Percentiles rank a stretch among this genome's conserved stretches.
These are phyloP conservation scores for Jatropha podagrica DNA, from an alignment of 441 rosid genomes.

Conservation along the genomic window DNA sequence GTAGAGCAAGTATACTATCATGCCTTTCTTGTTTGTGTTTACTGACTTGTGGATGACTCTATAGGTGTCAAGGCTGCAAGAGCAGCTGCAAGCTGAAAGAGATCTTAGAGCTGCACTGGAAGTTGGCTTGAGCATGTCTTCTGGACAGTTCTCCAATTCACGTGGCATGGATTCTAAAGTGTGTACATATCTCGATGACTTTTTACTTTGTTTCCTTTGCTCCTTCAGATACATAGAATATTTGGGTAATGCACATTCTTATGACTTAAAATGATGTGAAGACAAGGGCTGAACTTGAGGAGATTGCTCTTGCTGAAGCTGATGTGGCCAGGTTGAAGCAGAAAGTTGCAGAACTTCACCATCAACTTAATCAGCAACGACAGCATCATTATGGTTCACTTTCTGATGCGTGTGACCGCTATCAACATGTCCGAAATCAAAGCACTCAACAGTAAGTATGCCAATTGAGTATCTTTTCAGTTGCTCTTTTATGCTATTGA, in stretches of 20 bases:
- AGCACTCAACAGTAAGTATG: constrained; percentile 78
- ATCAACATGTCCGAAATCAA: constrained; percentile 75
- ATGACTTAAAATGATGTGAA: constrained; percentile 45
- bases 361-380: constrained; percentile 94
- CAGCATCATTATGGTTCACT: constrained; percentile 80
- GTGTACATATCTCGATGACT: constrained; percentile 28
- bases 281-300: constrained; percentile 99
- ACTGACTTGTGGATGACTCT: constrained; percentile 30
- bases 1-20: neutral
- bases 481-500: neutral
- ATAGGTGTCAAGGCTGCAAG: constrained; percentile 94
- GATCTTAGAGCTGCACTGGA: constrained; percentile 98
- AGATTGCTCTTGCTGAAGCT: constrained; percentile 99
- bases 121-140: constrained; percentile 97
- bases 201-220: neutral
- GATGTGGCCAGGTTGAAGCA: constrained; percentile 98
- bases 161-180: constrained; percentile 95
- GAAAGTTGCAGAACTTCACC: constrained; percentile 98
- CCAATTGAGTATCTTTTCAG: constrained; percentile 1
- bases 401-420: constrained; percentile 73
- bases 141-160: constrained; percentile 82
- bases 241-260: constrained; percentile 24
- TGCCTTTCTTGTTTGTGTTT: neutral
- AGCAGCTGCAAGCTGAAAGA: constrained; percentile 98
- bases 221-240: constrained; percentile 9